These are phyloP conservation scores for Trypanosoma conorhini DNA, from an alignment of 208 protist species.

Conservation along the genomic window DNA sequence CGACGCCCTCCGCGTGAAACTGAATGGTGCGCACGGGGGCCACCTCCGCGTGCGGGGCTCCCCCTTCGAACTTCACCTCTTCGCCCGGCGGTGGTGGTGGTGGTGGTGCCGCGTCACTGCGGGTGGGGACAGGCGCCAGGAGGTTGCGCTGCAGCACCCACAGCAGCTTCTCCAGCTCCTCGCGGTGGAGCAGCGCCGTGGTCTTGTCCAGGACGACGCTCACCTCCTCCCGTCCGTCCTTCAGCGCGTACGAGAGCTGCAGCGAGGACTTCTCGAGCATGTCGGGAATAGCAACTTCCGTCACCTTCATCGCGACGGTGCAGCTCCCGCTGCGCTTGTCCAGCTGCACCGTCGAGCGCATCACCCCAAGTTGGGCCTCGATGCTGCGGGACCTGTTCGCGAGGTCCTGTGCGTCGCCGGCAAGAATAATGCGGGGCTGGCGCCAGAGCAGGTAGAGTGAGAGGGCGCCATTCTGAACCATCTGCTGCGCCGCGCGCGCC, in stretches of 20 bases:
- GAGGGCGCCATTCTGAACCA: constrained; percentile 49
- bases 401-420: constrained; percentile 56
- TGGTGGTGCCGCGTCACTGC: neutral
- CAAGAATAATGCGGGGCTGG: constrained; percentile 70
- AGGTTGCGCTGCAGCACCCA: constrained; percentile 67
- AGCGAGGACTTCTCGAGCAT: constrained; percentile 63
- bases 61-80: constrained; percentile 1
- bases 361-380: constrained; percentile 70
- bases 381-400: constrained; percentile 45
- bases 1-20: constrained; percentile 51
- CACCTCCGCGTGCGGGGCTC: neutral
- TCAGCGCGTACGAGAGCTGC: constrained; percentile 38
- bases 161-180: constrained; percentile 65
- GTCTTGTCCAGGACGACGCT: constrained; percentile 56
- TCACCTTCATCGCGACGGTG: constrained; percentile 42
- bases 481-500: constrained; percentile 47
- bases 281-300: constrained; percentile 69
- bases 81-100: neutral
- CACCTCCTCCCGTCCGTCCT: constrained; percentile 27
- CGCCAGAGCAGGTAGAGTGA: constrained; percentile 70
- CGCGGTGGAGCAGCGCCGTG: constrained; percentile 50
- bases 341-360: constrained; percentile 53
- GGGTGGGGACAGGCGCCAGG: constrained; percentile 32
- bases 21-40: constrained; percentile 34
- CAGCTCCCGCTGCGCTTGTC: constrained; percentile 40